A percentile compares a stretch with the other conserved stretches of the same genome.
These are phyloP conservation scores for Chlorella sp. DNA, from an alignment of 139 green algal genomes.

Conservation along the genomic window DNA sequence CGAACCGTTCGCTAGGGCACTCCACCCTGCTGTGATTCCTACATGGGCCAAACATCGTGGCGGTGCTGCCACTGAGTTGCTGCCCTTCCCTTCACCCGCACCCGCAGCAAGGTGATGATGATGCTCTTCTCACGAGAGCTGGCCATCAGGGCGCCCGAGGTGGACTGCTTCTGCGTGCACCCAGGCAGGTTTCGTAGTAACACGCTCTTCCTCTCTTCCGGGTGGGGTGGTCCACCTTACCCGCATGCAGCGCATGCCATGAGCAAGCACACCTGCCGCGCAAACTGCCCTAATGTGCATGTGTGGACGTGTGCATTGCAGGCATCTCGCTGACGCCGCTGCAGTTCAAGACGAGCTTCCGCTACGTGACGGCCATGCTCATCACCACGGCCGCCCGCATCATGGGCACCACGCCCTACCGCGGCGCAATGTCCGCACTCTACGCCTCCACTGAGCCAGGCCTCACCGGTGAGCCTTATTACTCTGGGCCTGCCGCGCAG, in stretches of 20 bases:
- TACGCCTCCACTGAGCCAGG: not conserved
- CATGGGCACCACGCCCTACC: not conserved
- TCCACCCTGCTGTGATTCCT: not conserved
- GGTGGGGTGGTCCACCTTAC: too few relatives aligned
- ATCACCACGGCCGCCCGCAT: not conserved
- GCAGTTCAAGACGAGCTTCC: not conserved
- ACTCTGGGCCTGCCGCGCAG: too few relatives aligned
- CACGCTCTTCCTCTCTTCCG: not conserved
- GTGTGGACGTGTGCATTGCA: not conserved
- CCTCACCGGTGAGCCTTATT: not conserved
- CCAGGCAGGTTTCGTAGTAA: not conserved
- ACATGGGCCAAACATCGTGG: not conserved
- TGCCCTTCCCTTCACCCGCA: not conserved
- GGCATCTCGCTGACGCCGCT: constrained; percentile 3
- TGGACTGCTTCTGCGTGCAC: constrained; percentile 3
- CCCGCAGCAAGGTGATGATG: constrained; percentile 13
- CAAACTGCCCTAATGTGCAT: not conserved
- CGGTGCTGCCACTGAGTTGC: not conserved
- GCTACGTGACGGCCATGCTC: not conserved
- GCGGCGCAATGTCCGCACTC: not conserved
- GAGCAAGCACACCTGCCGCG: not conserved
- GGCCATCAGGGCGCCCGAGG: not conserved
- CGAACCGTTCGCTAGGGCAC: not conserved
- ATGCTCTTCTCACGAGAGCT: constrained; percentile 24
- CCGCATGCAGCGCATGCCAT: not conserved